A percentile compares a stretch with the other conserved stretches of the same genome.
Evolutionary conservation across 2,329 filamentous ascomycete genomes (phyloP).

Genomic region (Nemania sp.): DNA sequence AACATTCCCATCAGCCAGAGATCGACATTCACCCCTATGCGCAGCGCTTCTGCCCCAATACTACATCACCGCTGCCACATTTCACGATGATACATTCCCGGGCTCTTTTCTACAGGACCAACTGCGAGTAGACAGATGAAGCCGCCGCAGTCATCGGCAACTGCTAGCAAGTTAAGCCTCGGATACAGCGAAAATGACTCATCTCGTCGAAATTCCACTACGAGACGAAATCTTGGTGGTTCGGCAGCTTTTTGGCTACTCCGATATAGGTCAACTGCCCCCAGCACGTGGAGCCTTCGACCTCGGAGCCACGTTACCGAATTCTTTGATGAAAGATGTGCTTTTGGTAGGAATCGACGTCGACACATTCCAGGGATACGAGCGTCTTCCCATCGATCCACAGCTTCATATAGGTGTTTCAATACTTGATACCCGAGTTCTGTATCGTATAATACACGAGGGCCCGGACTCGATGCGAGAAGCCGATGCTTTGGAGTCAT

Average conservation of each 20-base stretch:
- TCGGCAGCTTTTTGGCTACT: constrained; percentile 21
- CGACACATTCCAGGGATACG: constrained; percentile 20
- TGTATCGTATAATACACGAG: constrained; percentile 1
- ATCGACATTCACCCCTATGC: background rate
- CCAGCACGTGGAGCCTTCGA: constrained; percentile 5
- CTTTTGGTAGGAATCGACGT: constrained; percentile 22
- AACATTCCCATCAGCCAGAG: background rate
- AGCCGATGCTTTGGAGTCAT: constrained; percentile 9
- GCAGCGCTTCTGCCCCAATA: constrained; percentile 1
- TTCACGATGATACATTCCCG: constrained; percentile 3
- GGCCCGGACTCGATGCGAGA: background rate
- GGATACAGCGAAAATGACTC: constrained; percentile 1
- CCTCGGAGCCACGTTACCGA: constrained; percentile 14
- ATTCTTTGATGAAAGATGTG: constrained; percentile 22
- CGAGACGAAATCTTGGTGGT: constrained; percentile 19
- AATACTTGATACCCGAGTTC: constrained; percentile 20
- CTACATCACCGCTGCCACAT: constrained; percentile 6
- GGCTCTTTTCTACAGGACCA: constrained; percentile 6
- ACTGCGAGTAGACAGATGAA: constrained; percentile 2
- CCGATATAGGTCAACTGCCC: constrained; percentile 6
- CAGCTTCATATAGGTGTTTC: constrained; percentile 18
- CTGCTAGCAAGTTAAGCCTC: constrained; percentile 1
- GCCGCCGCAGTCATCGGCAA: constrained; percentile 1
- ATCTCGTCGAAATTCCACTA: constrained; percentile 7
- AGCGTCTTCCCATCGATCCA: constrained; percentile 14